Evolutionary conservation across 768 basidiomycete genomes (phyloP), one percentile per base, ranked within the genome.

Genomic region (Auricularia sp.): DNA sequence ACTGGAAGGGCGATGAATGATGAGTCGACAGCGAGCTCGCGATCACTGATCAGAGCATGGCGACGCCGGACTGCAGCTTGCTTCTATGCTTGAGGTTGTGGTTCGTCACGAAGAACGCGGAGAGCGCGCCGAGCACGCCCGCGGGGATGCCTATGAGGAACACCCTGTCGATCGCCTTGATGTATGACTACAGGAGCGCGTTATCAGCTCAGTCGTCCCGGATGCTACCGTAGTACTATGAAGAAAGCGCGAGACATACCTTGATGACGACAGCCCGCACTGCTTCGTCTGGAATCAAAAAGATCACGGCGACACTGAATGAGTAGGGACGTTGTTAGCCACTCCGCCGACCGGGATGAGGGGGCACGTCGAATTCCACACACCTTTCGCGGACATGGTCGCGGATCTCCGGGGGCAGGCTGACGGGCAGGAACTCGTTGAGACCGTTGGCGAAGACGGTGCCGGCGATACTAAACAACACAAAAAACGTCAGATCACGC

Each of bases 81-180:
- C 56, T 59, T 4, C 66, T 56, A 45, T 70, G 67, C 67, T 75
- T 73, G 64, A 74, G 73, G 67, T 70, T 70, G 62, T 66, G 62
- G 69, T 77, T 75, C 67, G 70, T 72, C 68, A 77, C 71, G 35
- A 74, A 42, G 34, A 76, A 62, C 16, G 71, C 73, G 3, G 69
- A 67, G 24, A 66, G 1, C 35, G 74, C 47, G n/a, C 65, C 74
- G 35, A 75, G 44, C 39, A 70, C 61, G 24, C 69, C 73, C 63
- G 68, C 70, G 0, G 75, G 74, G 2, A 76, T 71, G 21, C 71
- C 74, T 61, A 76, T 74, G 54, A 77, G 70, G 67, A 73, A 77
- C 29, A 75, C 74, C 61, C 69, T 33, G 62, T 67, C 62, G 39
- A 68, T 61, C 3, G 54, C n/a, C 61, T 65, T 68, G 63, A 68